These are phyloP conservation scores for Lentinula sp. DNA, from an alignment of 768 basidiomycete species.

Conservation along the genomic window DNA sequence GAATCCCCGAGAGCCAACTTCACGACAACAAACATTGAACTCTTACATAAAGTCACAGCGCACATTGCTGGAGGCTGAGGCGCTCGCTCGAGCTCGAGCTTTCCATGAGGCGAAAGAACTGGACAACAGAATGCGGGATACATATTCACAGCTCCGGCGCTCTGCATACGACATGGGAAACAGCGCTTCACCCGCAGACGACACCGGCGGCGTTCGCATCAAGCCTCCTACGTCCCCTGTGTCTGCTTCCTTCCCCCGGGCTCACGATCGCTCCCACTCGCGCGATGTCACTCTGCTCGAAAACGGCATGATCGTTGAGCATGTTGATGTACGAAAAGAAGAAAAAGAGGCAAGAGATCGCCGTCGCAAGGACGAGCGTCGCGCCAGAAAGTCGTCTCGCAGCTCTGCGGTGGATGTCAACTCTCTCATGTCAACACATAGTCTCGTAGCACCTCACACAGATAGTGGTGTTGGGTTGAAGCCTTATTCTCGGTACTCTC, in stretches of 20 bases:
- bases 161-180: constrained; percentile 69
- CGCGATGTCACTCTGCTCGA: constrained; percentile 78
- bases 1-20: constrained; percentile 89
- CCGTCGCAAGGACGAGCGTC: constrained; percentile 61
- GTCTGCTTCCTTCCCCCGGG: constrained; percentile 22
- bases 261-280: constrained; percentile 46
- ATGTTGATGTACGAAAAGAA: constrained; percentile 76
- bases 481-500: constrained; percentile 59
- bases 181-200: constrained; percentile 42
- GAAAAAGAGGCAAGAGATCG: constrained; percentile 73
- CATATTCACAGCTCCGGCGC: constrained; percentile 72
- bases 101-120: constrained; percentile 72
- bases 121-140: constrained; percentile 73
- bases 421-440: constrained; percentile 66
- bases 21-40: constrained; percentile 77
- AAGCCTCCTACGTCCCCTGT: constrained; percentile 50
- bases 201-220: constrained; percentile 63
- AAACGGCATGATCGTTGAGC: constrained; percentile 87
- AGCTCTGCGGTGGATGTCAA: constrained; percentile 66
- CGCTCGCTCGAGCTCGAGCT: constrained; percentile 69
- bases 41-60: constrained; percentile 80
- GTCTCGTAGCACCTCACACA: constrained; percentile 39
- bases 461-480: constrained; percentile 54
- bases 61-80: constrained; percentile 76
- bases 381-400: constrained; percentile 69